Percentiles rank a stretch among this genome's conserved stretches.
Evolutionary conservation across 1,284 basidiomycete genomes (phyloP).

Genomic region (Sanghuangporus weigelae): DNA sequence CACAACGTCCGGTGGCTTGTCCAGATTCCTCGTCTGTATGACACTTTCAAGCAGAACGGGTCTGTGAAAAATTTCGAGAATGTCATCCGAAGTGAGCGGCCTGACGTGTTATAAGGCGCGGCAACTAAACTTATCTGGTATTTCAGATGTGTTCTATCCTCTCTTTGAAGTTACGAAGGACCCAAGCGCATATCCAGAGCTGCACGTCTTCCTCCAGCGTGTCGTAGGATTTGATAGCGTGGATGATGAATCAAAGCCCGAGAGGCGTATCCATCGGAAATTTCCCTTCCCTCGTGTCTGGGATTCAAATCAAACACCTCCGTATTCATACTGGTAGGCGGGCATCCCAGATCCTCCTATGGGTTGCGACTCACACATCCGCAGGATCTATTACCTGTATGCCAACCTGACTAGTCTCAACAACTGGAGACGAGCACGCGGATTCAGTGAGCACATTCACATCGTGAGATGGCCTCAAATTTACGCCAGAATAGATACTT

Average conservation of each 20-base stretch:
- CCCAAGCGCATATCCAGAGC: constrained; percentile 85
- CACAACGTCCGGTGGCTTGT: constrained; percentile 99
- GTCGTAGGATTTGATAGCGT: constrained; percentile 97
- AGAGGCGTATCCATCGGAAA: constrained; percentile 89
- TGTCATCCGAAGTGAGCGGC: constrained; percentile 77
- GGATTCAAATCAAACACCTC: constrained; percentile 87
- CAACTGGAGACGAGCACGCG: constrained; percentile 81
- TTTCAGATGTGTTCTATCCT: constrained; percentile 84
- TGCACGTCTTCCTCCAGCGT: constrained; percentile 94
- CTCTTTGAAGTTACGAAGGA: constrained; percentile 96
- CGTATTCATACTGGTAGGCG: constrained; percentile 87
- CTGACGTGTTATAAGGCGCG: not conserved
- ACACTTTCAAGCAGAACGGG: constrained; percentile 91
- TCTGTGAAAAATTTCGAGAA: constrained; percentile 88
- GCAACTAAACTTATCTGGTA: constrained; percentile 1
- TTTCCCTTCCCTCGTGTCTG: constrained; percentile 93
- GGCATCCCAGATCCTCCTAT: not conserved
- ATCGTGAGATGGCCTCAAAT: not conserved
- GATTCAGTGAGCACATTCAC: constrained; percentile 72
- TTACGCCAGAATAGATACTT: constrained; percentile 64
- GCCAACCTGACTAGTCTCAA: constrained; percentile 96
- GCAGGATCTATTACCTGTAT: constrained; percentile 95
- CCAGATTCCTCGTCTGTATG: constrained; percentile 93
- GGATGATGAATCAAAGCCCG: constrained; percentile 95
- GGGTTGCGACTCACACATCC: not conserved